phyloP scores from a whole-genome alignment of 352 stramenopile species.

The Halophytophthora polymorphica region DNA sequence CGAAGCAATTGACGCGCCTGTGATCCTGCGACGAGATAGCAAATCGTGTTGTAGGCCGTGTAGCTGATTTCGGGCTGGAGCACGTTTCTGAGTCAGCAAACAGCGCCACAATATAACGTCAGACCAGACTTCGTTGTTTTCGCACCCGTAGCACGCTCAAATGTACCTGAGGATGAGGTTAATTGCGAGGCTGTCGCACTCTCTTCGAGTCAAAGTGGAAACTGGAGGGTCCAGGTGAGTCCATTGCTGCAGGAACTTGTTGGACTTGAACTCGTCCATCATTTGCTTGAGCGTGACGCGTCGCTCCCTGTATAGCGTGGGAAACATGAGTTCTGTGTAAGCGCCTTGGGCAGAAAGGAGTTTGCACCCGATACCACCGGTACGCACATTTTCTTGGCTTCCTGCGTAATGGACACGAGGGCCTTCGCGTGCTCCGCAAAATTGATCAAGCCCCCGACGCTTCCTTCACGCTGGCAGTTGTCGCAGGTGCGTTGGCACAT shows the following conservation, averaged over 20 bases:
- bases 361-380: background rate
- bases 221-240: conserved; percentile 35
- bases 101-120: background rate
- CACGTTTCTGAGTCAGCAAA: conserved; percentile 41
- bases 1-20: conserved; percentile 30
- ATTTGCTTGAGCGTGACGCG: conserved; percentile 68
- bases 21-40: conserved; percentile 53
- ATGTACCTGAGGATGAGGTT: conserved; percentile 42
- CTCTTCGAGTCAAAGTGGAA: conserved; percentile 24
- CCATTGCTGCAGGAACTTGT: conserved; percentile 41
- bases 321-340: conserved; percentile 2
- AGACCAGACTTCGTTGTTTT: no score
- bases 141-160: conserved; percentile 1
- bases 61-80: conserved; percentile 74
- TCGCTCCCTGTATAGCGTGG: conserved; percentile 35
- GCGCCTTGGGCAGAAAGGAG: background rate
- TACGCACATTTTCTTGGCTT: conserved; percentile 49
- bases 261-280: conserved; percentile 62
- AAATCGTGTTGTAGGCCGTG: conserved; percentile 73
- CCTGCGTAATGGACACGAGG: conserved; percentile 39
- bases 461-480: conserved; percentile 37
- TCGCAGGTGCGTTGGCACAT: conserved; percentile 46
- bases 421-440: conserved; percentile 49
- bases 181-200: conserved; percentile 53
- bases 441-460: conserved; percentile 26